phyloP scores from a whole-genome alignment of 306 rosid species.

The Rosa lucieae region DNA sequence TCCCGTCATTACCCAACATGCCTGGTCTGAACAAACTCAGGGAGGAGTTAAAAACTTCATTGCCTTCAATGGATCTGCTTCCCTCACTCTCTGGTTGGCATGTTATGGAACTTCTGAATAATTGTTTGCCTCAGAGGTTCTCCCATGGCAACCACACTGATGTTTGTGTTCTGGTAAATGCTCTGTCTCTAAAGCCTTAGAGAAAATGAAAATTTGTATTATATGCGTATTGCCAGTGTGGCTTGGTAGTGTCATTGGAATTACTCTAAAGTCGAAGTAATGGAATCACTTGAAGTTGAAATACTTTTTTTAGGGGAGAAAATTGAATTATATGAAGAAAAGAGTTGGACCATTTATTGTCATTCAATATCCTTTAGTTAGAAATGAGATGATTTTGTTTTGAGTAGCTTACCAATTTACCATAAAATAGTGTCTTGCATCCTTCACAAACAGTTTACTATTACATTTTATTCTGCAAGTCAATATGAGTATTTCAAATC shows the following conservation, averaged over 20 bases:
- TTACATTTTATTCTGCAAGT: background rate
- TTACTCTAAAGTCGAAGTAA: background rate
- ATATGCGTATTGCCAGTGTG: background rate
- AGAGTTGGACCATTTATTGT: background rate
- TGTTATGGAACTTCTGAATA: slow-evolving; percentile 69
- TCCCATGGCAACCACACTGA: slow-evolving; percentile 73
- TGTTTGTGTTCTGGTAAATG: slow-evolving; percentile 74
- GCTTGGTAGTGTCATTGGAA: background rate
- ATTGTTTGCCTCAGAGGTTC: slow-evolving; percentile 84
- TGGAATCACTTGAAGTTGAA: background rate
- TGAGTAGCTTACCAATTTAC: background rate
- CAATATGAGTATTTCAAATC: background rate
- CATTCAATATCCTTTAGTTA: background rate
- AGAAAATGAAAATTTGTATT: background rate
- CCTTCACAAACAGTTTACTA: background rate
- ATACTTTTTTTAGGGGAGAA: background rate
- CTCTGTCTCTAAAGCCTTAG: slow-evolving; percentile 7
- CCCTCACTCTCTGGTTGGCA: slow-evolving; percentile 76
- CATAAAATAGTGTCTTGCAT: background rate
- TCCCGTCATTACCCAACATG: slow-evolving; percentile 69
- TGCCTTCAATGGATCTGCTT: slow-evolving; percentile 52
- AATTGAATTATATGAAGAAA: background rate
- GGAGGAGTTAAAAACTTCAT: slow-evolving; percentile 53
- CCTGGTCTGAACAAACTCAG: slow-evolving; percentile 63
- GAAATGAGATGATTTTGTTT: slow-evolving; percentile 1